Base-by-base conservation (phyloP, 805 yeast genomes). In the Yamadazyma philogaea region DNA sequence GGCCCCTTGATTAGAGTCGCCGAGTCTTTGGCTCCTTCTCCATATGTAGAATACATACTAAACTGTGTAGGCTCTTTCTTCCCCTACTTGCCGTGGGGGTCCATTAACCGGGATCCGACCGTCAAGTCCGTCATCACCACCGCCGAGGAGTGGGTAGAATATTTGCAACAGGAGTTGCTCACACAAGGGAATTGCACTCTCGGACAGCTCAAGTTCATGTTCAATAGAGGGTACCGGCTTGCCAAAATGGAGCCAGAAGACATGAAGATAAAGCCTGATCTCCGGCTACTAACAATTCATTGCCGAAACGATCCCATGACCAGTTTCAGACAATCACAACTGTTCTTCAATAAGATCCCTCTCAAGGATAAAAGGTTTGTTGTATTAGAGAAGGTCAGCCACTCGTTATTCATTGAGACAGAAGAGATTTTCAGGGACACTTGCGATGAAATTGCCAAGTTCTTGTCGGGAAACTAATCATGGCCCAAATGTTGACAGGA, bases 281-380 rank as follows among this genome's bases (percentile, higher is more conserved):
- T 47, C 4, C 27, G 37, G 19, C 53, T 84, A 5, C 57, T 81
- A 22, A 60, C 84, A 8, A 51, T 78, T 31, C 91, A 84, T 57
- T 88, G 91, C 22, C 64, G 65, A 5, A 63, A 60, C 15, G 95
- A 85, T 56, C 61, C 70, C 24, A 74, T 85, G 53, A 84, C 82
- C 54, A 78, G 74, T 53, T 61, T 66, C 31, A 58, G 65, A 10
- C 79, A 74, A 3, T 68, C 81, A 28, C 55, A 66, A 42, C 49
- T 57, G 40, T 79, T 79, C 42, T 54, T 68, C 34, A 53, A 60
- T 0, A 47, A 60, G 21, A 51, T 63, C 44, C 64, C 69, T 27
- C 54, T 59, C 28, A 43, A 53, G 39, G 51, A 66, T 27, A 66
- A 68, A 37, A 64, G 54, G 42, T 56, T 63, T 34, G 46, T 44